Conservation (phyloP, 805 yeast genomes). For the Metschnikowia peoriensis region DNA sequence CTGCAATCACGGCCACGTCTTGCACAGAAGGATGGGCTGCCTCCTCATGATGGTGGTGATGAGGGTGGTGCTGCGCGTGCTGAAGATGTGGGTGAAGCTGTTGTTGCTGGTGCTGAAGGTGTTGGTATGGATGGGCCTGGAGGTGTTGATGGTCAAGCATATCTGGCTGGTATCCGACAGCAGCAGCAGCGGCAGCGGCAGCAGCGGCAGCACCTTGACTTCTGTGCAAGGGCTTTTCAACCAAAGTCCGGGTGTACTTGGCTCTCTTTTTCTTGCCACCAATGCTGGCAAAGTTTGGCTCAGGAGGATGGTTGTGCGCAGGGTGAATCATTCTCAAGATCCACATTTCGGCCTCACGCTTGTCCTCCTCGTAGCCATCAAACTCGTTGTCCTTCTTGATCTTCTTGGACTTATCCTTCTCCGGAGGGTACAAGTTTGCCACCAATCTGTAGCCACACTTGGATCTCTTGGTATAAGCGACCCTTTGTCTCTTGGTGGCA, state of each 20-base stretch:
- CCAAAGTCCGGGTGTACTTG: conserved; percentile 40
- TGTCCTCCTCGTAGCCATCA: conserved; percentile 20
- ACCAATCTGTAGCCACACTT: conserved; percentile 47
- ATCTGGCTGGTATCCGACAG: conserved; percentile 23
- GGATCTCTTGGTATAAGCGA: conserved; percentile 46
- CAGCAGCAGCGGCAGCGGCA: conserved; percentile 26
- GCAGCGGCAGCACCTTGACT: conserved; percentile 20
- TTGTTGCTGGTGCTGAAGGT: conserved; percentile 21
- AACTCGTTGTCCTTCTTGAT: conserved; percentile 26
- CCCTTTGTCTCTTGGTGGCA: conserved; percentile 43
- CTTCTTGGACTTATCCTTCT: conserved; percentile 40
- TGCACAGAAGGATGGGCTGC: conserved; percentile 32
- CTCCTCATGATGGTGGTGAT: conserved; percentile 25
- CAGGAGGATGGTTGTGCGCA: conserved; percentile 45
- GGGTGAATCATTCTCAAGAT: conserved; percentile 47
- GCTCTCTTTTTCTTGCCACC: conserved; percentile 38
- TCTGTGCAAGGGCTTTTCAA: conserved; percentile 43
- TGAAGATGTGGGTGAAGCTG: conserved; percentile 25
- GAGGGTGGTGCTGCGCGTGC: conserved; percentile 23
- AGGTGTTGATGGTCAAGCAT: conserved; percentile 25
- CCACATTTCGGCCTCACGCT: conserved; percentile 40
- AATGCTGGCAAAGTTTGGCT: conserved; percentile 29
- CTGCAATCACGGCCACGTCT: conserved; percentile 44
- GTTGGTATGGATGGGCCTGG: conserved; percentile 22
- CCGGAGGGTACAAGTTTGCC: conserved; percentile 39